These are phyloP conservation scores for Neurospora sp. DNA, from an alignment of 495 filamentous ascomycete species.

Conservation along the genomic window DNA sequence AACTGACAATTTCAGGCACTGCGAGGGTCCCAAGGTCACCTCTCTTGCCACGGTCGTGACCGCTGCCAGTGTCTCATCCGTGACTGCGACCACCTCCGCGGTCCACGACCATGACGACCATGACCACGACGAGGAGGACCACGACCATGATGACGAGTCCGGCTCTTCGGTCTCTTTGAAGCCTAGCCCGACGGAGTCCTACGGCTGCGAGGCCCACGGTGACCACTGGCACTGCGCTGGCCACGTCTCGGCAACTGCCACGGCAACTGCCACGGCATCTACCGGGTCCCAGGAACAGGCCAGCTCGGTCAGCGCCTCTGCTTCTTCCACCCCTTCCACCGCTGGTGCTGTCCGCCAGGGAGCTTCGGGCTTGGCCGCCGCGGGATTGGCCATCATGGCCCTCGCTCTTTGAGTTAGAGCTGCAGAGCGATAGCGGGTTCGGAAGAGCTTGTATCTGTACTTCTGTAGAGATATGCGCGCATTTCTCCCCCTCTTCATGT, in stretches of 20 bases:
- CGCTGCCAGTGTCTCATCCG: background rate
- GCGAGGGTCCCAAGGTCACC: slow-evolving; percentile 20
- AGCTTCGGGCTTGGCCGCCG: background rate
- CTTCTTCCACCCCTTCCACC: background rate
- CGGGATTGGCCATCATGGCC: background rate
- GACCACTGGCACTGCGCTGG: slow-evolving; percentile 34
- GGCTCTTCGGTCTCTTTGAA: slow-evolving; percentile 9
- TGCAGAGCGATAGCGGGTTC: background rate
- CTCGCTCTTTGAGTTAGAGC: background rate
- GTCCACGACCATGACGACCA: slow-evolving; percentile 5
- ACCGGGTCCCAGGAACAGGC: background rate
- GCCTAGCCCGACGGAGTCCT: slow-evolving; percentile 26
- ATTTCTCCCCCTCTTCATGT: background rate
- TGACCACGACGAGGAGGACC: slow-evolving; percentile 6
- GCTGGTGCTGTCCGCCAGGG: background rate
- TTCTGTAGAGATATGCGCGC: background rate
- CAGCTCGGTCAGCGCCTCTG: background rate
- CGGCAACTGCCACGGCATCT: slow-evolving; percentile 6
- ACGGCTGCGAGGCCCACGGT: slow-evolving; percentile 25
- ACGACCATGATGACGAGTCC: slow-evolving; percentile 9
- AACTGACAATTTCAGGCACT: slow-evolving; percentile 15
- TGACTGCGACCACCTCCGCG: slow-evolving; percentile 3
- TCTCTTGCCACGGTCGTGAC: background rate
- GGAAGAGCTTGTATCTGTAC: background rate
- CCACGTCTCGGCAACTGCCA: slow-evolving; percentile 9